These are phyloP conservation scores for Gypsophila paniculata DNA, from an alignment of 179 eudicot genomes.

Conservation along the genomic window DNA sequence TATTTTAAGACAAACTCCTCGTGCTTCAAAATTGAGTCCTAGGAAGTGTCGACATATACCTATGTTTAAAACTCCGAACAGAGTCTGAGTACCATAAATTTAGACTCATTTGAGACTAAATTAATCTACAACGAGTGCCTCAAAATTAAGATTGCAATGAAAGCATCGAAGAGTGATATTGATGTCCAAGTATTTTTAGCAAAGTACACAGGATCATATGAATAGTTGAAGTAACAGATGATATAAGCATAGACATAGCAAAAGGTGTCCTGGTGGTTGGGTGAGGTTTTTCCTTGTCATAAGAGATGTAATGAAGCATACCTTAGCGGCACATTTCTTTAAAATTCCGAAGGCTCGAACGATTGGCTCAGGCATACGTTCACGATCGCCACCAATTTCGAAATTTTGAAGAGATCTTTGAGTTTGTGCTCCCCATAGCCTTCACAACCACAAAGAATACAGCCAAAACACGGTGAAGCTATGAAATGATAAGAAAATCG, in stretches of 20 bases:
- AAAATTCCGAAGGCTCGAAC: slow-evolving; percentile 82
- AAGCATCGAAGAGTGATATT: background rate
- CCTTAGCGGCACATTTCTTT: slow-evolving; percentile 97
- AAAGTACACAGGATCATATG: background rate
- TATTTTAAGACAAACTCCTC: no score
- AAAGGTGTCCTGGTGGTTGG: background rate
- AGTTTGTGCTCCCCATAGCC: slow-evolving; percentile 99
- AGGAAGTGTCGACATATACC: no score
- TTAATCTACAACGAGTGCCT: background rate
- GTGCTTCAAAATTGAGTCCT: no score
- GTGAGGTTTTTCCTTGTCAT: background rate
- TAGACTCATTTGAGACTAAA: background rate
- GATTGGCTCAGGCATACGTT: slow-evolving; percentile 97
- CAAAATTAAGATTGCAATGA: background rate
- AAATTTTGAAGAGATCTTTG: slow-evolving; percentile 95
- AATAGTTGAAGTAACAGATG: background rate
- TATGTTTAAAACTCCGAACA: no score
- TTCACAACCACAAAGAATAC: slow-evolving; percentile 23
- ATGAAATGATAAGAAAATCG: background rate
- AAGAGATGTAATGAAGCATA: slow-evolving; percentile 16
- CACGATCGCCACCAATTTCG: slow-evolving; percentile 96
- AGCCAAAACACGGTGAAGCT: background rate
- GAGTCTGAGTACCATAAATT: background rate
- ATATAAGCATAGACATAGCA: background rate
- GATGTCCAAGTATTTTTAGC: background rate